Evolutionary conservation across 306 rosid species (phyloP).

Genomic region (Quercus agrifolia): DNA sequence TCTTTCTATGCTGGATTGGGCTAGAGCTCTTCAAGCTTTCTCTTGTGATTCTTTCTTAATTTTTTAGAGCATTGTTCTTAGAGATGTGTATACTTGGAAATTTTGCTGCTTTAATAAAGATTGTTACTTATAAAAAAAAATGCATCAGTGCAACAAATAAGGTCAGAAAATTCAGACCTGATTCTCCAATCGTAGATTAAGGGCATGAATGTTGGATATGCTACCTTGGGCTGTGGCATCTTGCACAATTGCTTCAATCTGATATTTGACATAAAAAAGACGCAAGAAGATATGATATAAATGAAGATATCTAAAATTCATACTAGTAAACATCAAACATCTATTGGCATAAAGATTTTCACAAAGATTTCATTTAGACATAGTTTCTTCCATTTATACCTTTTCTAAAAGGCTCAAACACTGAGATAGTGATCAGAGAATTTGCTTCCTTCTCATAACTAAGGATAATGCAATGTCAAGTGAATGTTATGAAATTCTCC

Average conservation of each 20-base stretch:
- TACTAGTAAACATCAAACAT: conserved; percentile 15
- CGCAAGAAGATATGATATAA: not conserved
- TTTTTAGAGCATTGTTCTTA: too few relatives aligned
- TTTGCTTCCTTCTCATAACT: not conserved
- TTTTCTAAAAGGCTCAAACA: not conserved
- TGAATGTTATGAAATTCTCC: not conserved
- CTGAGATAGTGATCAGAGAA: not conserved
- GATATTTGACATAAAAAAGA: conserved; percentile 30
- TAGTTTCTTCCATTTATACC: not conserved
- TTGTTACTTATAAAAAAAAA: too few relatives aligned
- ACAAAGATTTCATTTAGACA: not conserved
- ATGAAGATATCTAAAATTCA: conserved; percentile 1
- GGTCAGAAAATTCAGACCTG: conserved; percentile 47
- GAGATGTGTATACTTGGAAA: too few relatives aligned
- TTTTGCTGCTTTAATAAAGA: too few relatives aligned
- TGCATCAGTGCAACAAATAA: not conserved
- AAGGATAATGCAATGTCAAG: not conserved
- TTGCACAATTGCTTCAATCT: conserved; percentile 89
- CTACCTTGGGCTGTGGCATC: conserved; percentile 67
- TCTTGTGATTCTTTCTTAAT: too few relatives aligned
- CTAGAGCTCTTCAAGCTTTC: too few relatives aligned
- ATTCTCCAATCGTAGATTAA: conserved; percentile 71
- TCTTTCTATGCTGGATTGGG: too few relatives aligned
- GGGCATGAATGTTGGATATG: conserved; percentile 63
- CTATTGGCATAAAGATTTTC: conserved; percentile 6